Percentiles rank a stretch among this genome's conserved stretches.
These are phyloP conservation scores for Diaporthe sp. DNA, from an alignment of 2,329 filamentous ascomycete genomes.

Conservation along the genomic window DNA sequence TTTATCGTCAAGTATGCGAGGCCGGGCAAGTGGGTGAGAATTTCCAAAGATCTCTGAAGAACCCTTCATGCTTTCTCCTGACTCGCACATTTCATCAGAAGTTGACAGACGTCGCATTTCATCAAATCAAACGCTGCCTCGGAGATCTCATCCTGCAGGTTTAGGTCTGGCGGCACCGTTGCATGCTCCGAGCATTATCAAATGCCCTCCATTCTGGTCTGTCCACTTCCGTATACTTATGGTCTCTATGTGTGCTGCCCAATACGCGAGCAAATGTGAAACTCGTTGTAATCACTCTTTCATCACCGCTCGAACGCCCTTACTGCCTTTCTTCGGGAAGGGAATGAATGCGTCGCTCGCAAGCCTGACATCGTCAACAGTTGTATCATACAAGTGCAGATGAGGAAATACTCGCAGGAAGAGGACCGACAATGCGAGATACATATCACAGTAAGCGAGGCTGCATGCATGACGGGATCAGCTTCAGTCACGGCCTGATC, in stretches of 20 bases:
- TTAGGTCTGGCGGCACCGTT: too few species aligned
- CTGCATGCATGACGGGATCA: constrained; percentile 12
- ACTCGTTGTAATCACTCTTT: not conserved
- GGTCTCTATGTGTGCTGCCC: too few species aligned
- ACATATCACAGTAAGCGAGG: constrained; percentile 13
- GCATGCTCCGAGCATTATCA: too few species aligned
- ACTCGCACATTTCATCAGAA: not conserved
- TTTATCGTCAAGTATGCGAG: not conserved
- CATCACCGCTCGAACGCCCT: constrained; percentile 11
- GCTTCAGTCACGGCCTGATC: not conserved
- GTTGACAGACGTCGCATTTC: too few species aligned
- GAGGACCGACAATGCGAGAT: not conserved
- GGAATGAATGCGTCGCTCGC: constrained; percentile 41
- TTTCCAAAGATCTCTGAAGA: not conserved
- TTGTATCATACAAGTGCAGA: constrained; percentile 12
- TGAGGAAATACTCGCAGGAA: constrained; percentile 1
- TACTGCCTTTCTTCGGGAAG: constrained; percentile 42
- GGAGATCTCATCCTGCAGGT: too few species aligned
- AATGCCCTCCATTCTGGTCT: too few species aligned
- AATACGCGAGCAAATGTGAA: not conserved
- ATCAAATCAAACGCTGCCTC: too few species aligned
- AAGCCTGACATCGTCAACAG: constrained; percentile 20
- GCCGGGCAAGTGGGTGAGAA: not conserved
- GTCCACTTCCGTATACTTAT: too few species aligned
- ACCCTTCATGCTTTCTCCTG: not conserved